Conservation (phyloP, 73 alveolate genomes). For the Paramecium octaurelia region DNA sequence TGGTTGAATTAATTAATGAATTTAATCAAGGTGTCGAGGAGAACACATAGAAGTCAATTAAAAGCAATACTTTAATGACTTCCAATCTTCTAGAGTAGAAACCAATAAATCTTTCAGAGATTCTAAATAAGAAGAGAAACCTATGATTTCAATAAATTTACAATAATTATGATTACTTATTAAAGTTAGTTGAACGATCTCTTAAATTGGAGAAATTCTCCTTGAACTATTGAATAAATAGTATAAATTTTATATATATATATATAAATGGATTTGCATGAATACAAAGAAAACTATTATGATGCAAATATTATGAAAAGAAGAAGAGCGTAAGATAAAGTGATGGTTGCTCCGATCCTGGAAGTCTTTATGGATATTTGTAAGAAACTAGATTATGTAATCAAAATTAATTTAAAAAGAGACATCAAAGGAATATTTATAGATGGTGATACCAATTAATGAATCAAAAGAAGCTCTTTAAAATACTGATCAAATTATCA, state of each 20-base stretch:
- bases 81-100: background rate
- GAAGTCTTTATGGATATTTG: background rate
- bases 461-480: background rate
- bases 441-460: slow-evolving; percentile 42
- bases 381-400: slow-evolving; percentile 26
- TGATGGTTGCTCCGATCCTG: background rate
- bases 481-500: background rate
- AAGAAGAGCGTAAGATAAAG: background rate
- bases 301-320: background rate
- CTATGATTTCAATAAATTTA: background rate
- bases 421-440: slow-evolving; percentile 11
- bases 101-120: background rate
- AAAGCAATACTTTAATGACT: background rate
- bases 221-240: background rate
- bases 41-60: background rate
- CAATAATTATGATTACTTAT: background rate
- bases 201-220: background rate
- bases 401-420: background rate
- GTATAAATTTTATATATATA: background rate
- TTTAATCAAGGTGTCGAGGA: background rate
- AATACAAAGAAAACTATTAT: slow-evolving; percentile 3
- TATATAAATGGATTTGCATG: background rate
- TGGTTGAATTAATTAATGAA: slow-evolving; percentile 43
- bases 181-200: background rate
- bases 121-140: background rate